Evolutionary conservation across 179 eudicot genomes (phyloP).

Genomic region (Spergularia azorica): DNA sequence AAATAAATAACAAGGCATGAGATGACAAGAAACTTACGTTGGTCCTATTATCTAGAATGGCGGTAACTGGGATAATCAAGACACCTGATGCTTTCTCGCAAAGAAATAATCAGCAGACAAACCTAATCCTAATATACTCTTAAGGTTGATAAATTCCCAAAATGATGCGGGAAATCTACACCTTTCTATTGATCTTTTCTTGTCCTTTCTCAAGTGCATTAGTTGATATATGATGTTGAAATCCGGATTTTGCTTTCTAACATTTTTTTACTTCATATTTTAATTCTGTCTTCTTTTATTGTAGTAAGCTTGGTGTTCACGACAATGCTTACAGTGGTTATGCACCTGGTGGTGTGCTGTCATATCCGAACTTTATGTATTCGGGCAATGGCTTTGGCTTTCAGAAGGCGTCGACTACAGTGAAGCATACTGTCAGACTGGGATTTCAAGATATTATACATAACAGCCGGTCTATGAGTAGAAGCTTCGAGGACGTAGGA

Average conservation of each 20-base stretch:
- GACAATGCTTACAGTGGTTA: conserved; percentile 38
- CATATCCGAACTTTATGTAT: conserved; percentile 34
- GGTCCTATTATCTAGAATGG: background rate
- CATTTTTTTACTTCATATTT: background rate
- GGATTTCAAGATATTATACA: conserved; percentile 40
- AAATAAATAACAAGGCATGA: background rate
- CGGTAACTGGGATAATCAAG: background rate
- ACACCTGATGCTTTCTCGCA: background rate
- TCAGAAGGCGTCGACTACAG: conserved; percentile 38
- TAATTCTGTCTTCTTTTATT: conserved; percentile 11
- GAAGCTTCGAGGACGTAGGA: conserved; percentile 37
- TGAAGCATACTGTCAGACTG: conserved; percentile 34
- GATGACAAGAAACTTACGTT: background rate
- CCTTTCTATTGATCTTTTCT: background rate
- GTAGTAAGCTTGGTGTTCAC: conserved; percentile 34
- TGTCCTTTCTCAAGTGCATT: too few relatives aligned
- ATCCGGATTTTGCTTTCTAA: background rate
- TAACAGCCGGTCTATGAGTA: conserved; percentile 29
- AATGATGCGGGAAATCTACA: background rate
- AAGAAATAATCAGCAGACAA: background rate
- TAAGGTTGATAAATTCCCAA: background rate
- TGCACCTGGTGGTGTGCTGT: conserved; percentile 30
- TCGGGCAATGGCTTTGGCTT: conserved; percentile 34
- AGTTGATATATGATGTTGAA: background rate
- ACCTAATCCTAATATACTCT: background rate